Evolutionary conservation across 164 flowering plant genomes (phyloP).

Genomic region (Stephania japonica): DNA sequence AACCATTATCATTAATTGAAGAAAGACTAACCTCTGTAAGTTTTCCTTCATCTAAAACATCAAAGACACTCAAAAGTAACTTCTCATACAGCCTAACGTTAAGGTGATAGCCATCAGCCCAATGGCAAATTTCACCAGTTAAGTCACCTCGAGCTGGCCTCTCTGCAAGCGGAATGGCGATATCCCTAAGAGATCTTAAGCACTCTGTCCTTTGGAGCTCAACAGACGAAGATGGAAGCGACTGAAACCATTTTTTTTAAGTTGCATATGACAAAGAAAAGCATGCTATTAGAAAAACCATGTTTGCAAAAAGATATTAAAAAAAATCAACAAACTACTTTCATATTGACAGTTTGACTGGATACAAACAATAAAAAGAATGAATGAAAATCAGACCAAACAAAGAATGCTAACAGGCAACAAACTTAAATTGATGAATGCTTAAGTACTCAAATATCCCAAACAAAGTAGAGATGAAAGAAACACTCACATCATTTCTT

Average conservation of each 20-base stretch:
- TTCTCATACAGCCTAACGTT: slow-evolving; percentile 92
- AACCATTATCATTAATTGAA: not conserved
- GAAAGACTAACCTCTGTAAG: slow-evolving; percentile 69
- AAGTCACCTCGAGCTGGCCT: slow-evolving; percentile 97
- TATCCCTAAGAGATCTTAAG: slow-evolving; percentile 79
- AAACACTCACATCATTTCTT: not conserved
- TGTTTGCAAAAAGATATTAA: not conserved
- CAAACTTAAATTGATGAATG: not conserved
- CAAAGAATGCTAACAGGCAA: not conserved
- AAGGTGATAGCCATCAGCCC: slow-evolving; percentile 99
- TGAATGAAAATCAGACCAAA: not conserved
- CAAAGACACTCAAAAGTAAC: slow-evolving; percentile 83
- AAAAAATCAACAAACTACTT: slow-evolving; percentile 1
- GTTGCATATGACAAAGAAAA: not conserved
- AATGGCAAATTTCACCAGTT: slow-evolving; percentile 99
- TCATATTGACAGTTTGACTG: not conserved
- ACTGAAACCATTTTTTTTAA: slow-evolving; percentile 34
- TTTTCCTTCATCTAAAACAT: slow-evolving; percentile 92
- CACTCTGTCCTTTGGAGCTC: slow-evolving; percentile 87
- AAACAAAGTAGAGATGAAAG: not conserved
- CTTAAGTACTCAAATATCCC: not conserved
- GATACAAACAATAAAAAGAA: not conserved
- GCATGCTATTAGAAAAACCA: not conserved
- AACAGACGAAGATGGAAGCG: slow-evolving; percentile 66
- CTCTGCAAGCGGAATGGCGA: slow-evolving; percentile 82